Evolutionary conservation across 805 yeast species (phyloP).

Genomic region (Crinitomyces ghanaensis): DNA sequence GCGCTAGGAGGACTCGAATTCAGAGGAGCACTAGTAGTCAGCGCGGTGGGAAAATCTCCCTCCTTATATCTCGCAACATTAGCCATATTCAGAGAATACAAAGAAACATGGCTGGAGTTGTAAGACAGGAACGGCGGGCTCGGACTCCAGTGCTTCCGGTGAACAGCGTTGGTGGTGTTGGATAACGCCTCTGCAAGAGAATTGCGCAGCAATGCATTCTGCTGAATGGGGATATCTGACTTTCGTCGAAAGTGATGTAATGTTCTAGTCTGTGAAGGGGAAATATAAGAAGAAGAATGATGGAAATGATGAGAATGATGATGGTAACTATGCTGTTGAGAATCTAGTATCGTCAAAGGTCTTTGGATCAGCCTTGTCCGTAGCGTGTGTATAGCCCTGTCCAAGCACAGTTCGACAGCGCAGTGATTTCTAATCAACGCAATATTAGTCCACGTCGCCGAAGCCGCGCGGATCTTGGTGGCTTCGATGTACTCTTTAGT

Average conservation of each 20-base stretch:
- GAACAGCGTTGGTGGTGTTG: no score
- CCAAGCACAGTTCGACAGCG: conserved; percentile 78
- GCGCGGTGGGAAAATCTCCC: neutral
- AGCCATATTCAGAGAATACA: conserved; percentile 7
- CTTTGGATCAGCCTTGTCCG: conserved; percentile 26
- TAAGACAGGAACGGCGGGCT: conserved; percentile 10
- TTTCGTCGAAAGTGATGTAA: conserved; percentile 9
- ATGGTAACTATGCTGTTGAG: neutral
- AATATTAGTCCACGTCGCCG: conserved; percentile 89
- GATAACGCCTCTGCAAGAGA: conserved; percentile 8
- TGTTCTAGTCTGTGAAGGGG: conserved; percentile 1
- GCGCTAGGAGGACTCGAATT: no score
- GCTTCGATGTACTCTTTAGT: conserved; percentile 61
- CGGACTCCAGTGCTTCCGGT: conserved; percentile 10
- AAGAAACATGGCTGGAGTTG: conserved; percentile 9
- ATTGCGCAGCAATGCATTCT: conserved; percentile 5
- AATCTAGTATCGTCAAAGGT: neutral
- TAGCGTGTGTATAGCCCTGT: conserved; percentile 58
- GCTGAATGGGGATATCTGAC: conserved; percentile 8
- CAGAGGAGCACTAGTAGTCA: no score
- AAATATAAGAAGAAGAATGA: conserved; percentile 1
- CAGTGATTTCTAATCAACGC: conserved; percentile 82
- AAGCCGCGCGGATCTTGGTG: conserved; percentile 68
- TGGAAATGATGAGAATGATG: no score
- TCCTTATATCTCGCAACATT: conserved; percentile 4